A percentile compares a stretch with the other conserved stretches of the same genome.
phyloP scores from a whole-genome alignment of 2,329 filamentous ascomycete species.

The Orbilia quercus region DNA sequence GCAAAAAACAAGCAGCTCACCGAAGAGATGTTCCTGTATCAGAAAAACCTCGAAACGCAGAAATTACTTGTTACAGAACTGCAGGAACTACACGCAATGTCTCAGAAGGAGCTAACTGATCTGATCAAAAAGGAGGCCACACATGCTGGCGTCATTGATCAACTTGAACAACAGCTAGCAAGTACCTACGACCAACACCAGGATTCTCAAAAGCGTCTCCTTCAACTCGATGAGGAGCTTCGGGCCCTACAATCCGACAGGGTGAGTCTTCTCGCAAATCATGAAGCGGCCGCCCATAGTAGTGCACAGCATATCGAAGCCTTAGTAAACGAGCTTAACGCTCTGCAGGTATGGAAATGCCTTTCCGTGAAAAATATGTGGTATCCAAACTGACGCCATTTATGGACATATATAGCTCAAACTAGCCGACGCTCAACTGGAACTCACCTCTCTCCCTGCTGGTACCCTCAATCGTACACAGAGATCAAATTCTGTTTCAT shows the following conservation, averaged over 20 bases:
- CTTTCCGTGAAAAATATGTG: not conserved
- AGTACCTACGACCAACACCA: constrained; percentile 95
- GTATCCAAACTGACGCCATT: constrained; percentile 57
- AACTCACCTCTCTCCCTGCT: constrained; percentile 61
- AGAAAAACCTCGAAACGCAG: constrained; percentile 71
- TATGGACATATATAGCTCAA: constrained; percentile 67
- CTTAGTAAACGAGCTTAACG: constrained; percentile 75
- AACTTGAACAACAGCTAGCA: constrained; percentile 95
- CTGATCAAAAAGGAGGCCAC: constrained; percentile 78
- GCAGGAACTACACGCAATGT: constrained; percentile 58
- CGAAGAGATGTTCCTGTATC: constrained; percentile 66
- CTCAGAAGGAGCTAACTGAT: constrained; percentile 65
- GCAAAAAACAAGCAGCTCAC: constrained; percentile 23
- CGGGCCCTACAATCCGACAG: constrained; percentile 76
- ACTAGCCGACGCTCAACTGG: constrained; percentile 69
- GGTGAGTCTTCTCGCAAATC: constrained; percentile 65
- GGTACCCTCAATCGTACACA: constrained; percentile 64
- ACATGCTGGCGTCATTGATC: constrained; percentile 89
- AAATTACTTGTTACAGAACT: constrained; percentile 63
- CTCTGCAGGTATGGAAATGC: constrained; percentile 74
- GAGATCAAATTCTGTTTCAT: constrained; percentile 71
- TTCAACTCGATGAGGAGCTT: constrained; percentile 64
- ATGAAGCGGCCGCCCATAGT: constrained; percentile 69
- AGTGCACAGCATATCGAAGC: constrained; percentile 77
- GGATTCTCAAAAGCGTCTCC: constrained; percentile 58